Evolutionary conservation across 1,284 basidiomycete species (phyloP), one percentile per base, ranked within the genome.

Genomic region (Ceratobasidium sp.): DNA sequence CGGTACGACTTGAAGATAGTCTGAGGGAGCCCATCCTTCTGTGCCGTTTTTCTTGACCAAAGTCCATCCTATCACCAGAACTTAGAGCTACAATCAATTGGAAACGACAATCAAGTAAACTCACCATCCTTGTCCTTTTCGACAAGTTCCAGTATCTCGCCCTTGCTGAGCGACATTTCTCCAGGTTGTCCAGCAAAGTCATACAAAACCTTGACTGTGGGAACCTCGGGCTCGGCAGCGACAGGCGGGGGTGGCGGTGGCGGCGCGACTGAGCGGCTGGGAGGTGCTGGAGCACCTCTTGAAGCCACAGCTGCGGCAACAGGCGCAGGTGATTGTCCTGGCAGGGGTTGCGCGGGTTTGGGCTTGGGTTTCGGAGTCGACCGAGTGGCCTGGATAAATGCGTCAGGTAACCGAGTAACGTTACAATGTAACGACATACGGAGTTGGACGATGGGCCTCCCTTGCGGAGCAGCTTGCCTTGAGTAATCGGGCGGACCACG

Each of bases 21-120:
- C 97, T 73, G 90, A 90, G 1, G 96, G 96, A 17, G 95, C 92
- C 96, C 96, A 99, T 15, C 94, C 96, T 78, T 98, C 94, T 25
- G 82, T 79, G 0, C 85, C 86, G 68, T 85, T 85, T 80, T 93
- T 96, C 83, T 91, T 93, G 58, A 98, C 90, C 49, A 98, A 84
- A 95, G 96, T 98, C 96, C 96, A 99, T 1, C 85, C 82, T 78
- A 69, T 60, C 20, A 20, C 38, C n/a, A 47, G 32, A n/a, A n/a
- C n/a, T n/a, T n/a, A 32, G 22, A 27, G n/a, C 13, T 53, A 53
- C 12, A 62, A 7, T 29, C 32, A 45, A 43, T 52, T n/a, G n/a
- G n/a, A 5, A 68, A 73, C 68, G 3, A 17, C 13, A 13, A 15
- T 47, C 52, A 47, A 20, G 15, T 32, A 31, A 27, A 73, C 79